These are phyloP conservation scores for Ascobolus immersus DNA, from an alignment of 495 filamentous ascomycete genomes.

Conservation along the genomic window DNA sequence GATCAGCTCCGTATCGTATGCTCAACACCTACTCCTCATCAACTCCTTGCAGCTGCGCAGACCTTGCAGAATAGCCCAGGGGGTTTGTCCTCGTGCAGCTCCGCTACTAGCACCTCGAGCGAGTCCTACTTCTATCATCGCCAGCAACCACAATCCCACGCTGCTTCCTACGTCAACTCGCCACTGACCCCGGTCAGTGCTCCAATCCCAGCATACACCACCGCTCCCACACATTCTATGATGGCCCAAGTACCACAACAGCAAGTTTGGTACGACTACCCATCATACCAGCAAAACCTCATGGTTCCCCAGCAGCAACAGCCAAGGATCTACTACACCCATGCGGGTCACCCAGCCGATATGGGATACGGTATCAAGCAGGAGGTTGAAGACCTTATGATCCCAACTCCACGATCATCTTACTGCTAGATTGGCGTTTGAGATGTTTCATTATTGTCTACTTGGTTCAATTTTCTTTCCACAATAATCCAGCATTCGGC, in stretches of 20 bases:
- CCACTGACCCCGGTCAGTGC: not conserved
- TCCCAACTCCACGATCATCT: slow-evolving; percentile 12
- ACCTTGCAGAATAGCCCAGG: slow-evolving; percentile 25
- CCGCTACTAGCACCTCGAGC: slow-evolving; percentile 14
- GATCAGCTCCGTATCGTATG: slow-evolving; percentile 20
- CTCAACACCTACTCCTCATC: slow-evolving; percentile 15
- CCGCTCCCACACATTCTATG: slow-evolving; percentile 8
- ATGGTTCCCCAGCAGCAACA: slow-evolving; percentile 12
- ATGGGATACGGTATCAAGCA: slow-evolving; percentile 13
- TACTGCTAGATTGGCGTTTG: too few species aligned
- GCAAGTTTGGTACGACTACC: slow-evolving; percentile 14
- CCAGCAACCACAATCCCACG: slow-evolving; percentile 9
- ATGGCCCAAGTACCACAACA: slow-evolving; percentile 10
- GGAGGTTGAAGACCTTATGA: slow-evolving; percentile 12
- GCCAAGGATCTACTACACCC: slow-evolving; percentile 11
- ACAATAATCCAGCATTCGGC: too few species aligned
- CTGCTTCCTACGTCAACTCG: not conserved
- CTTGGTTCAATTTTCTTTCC: too few species aligned
- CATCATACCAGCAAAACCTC: slow-evolving; percentile 12
- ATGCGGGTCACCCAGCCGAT: slow-evolving; percentile 6
- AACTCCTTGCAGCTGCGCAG: slow-evolving; percentile 11
- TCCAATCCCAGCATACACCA: slow-evolving; percentile 5
- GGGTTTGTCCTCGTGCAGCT: slow-evolving; percentile 24
- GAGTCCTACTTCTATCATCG: slow-evolving; percentile 14
- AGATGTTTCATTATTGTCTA: too few species aligned